Conservation (phyloP, 768 basidiomycete species). For the Solioccasus polychromus region DNA sequence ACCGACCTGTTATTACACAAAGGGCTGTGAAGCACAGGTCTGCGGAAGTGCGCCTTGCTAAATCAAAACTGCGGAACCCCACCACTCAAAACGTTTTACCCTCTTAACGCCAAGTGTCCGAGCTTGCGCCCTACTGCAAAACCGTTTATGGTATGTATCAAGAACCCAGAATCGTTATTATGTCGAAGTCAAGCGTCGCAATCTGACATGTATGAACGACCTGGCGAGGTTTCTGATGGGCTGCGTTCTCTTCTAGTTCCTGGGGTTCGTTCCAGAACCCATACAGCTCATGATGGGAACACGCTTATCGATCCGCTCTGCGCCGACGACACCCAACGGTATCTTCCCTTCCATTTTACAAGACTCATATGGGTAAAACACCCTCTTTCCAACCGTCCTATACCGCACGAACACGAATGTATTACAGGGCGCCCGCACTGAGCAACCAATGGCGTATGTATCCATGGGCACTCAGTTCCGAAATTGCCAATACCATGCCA, state of each 20-base stretch:
- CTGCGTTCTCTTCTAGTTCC: background rate
- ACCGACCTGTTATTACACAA: background rate
- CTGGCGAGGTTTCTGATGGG: background rate
- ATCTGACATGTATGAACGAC: background rate
- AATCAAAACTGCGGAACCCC: background rate
- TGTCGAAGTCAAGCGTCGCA: background rate
- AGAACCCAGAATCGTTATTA: background rate
- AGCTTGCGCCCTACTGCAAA: background rate
- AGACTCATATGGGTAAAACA: background rate
- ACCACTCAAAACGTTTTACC: background rate
- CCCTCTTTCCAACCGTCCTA: conserved; percentile 3
- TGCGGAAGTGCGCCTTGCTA: background rate
- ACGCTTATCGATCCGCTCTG: background rate
- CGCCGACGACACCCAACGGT: background rate
- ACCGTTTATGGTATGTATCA: background rate
- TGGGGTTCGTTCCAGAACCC: background rate
- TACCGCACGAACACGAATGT: too few species aligned
- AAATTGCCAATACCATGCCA: background rate
- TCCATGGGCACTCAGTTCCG: conserved; percentile 2
- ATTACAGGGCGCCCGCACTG: background rate
- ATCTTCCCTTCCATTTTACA: background rate
- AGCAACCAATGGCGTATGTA: background rate
- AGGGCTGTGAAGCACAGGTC: background rate
- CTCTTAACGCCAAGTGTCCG: conserved; percentile 17
- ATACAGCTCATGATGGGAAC: background rate